Base-by-base conservation (phyloP, 2,329 filamentous ascomycete species). In the Neocatenulostroma microsporum region DNA sequence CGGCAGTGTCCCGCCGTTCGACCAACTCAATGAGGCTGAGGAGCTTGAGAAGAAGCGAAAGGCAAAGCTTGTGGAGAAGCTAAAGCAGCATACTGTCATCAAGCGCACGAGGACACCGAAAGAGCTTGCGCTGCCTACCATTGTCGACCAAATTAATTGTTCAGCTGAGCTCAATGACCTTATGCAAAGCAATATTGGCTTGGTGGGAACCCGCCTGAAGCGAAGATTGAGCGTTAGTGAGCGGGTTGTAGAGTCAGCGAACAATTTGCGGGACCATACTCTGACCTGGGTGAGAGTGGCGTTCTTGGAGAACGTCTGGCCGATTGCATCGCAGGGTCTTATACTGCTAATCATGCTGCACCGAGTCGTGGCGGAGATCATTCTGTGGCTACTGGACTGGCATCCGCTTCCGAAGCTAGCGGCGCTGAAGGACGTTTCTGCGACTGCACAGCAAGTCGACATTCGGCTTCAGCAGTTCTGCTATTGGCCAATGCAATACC, bases 401-500 rank as follows among this genome's bases (percentile, higher is more conserved):
- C 79, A 86, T 21, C 72, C 79, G 17, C 76, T 81, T 30, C 82
- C 84, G 6, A 80, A 82, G 27, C 81, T 80, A 33, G 80, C 87
- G 26, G 91, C 91, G 1, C 66, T 98, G 38, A 96, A 96, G 58
- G 91, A 98, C 57, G 78, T 96, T 29, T 96, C 88, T 21, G 91
- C 91, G 11, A 96, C 89, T 0, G 91, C 91, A 17, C 91, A 98
- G 60, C 91, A 98, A 62, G 80, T 98, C 23, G 91, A 98, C 62
- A 95, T 98, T 46, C 83, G 91, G 4, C 72, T 98, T 15, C 87
- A 96, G 57, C 91, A 98, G 58, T 96, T 96, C 57, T 96, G 89
- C 62, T 98, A 98, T 61, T 96, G 89, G 88, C 93, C 91, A 2
- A 86, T 94, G 62, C 89, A 98, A 60, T 95, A 96, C 57, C 73